Base-by-base conservation (phyloP, 768 basidiomycete genomes). In the Mycena rebaudengoi region DNA sequence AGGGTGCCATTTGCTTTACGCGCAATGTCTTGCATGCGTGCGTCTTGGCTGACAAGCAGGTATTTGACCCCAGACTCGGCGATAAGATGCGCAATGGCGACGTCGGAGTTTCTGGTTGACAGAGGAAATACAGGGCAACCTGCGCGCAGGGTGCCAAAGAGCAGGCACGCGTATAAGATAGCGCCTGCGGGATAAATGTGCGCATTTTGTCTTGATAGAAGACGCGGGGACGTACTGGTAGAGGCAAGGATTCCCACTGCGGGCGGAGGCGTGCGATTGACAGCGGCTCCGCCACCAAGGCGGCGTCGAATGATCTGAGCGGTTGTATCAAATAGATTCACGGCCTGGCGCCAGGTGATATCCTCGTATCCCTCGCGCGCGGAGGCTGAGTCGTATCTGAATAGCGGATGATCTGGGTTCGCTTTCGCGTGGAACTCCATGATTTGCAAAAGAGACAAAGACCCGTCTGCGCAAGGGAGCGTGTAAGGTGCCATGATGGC, bases 341-440 rank as follows among this genome's bases (percentile, higher is more conserved):
- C 32, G 7, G 56, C 56, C 35, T 29, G 56, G 6, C 14, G 26
- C 56, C 56, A 58, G 35, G 56, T 39, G 35, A 58, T 58, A n/a
- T 58, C 26, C 12, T 58, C 45, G 13, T 58, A 58, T 16, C 56
- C 55, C 30, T 45, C 55, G 32, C 5, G 30, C 3, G 44, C 26
- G 20, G 56, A 58, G 35, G 33, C 13, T 7, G 56, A 58, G 23
- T 58, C 56, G 23, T 58, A 58, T 12, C 56, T 8, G 45, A 58
- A 58, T 21, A 59, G n/a, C 35, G 57, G 46, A 8, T 59, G 57
- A 40, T 59, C 13, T 1, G 57, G 46, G 28, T 59, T 59, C 12
- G 25, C 14, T 14, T 18, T 40, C n/a, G 57, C 46, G 0, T 59
- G 45, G 57, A 49, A 49, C 46, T 49, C 28, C 11, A 59, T 13